Percentiles rank a stretch among this genome's conserved stretches.
Evolutionary conservation across 2,329 filamentous ascomycete genomes (phyloP).

Genomic region (Tolypocladium guangdongense): DNA sequence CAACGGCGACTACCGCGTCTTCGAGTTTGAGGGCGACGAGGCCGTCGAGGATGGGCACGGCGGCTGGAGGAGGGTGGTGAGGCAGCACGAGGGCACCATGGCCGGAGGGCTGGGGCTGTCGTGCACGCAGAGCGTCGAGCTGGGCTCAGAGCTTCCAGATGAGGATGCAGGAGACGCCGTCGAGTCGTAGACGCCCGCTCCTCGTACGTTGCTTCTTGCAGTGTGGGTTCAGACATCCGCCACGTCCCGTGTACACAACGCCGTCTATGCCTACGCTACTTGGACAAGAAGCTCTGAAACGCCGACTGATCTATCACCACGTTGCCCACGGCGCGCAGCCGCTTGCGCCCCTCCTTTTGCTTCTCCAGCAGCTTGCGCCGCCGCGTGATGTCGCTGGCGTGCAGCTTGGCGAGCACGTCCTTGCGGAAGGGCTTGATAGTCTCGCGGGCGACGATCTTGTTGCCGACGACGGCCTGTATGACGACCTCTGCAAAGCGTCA

Average conservation of each 20-base stretch:
- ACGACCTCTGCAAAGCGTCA: slow-evolving; percentile 55
- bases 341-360: slow-evolving; percentile 92
- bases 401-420: slow-evolving; percentile 85
- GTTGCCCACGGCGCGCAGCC: slow-evolving; percentile 72
- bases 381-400: slow-evolving; percentile 77
- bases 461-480: slow-evolving; percentile 82
- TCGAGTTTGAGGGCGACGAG: slow-evolving; percentile 34
- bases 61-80: slow-evolving; percentile 14
- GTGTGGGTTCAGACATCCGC: background rate
- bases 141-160: slow-evolving; percentile 28
- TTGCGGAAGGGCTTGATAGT: slow-evolving; percentile 96
- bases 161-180: slow-evolving; percentile 8
- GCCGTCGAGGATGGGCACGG: slow-evolving; percentile 6
- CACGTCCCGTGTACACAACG: background rate
- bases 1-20: slow-evolving; percentile 56
- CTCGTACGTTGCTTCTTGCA: background rate
- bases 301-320: slow-evolving; percentile 94
- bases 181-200: background rate
- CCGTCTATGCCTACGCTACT: slow-evolving; percentile 31
- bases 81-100: slow-evolving; percentile 32
- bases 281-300: slow-evolving; percentile 87
- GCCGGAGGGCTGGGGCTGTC: slow-evolving; percentile 26
- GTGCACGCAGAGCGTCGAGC: slow-evolving; percentile 20
- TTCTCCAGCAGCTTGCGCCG: slow-evolving; percentile 85
- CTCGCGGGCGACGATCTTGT: slow-evolving; percentile 76